Percentiles rank a stretch among this genome's conserved stretches.
These are phyloP conservation scores for Friedmanniomyces simplex DNA, from an alignment of 495 filamentous ascomycete species.

Conservation along the genomic window DNA sequence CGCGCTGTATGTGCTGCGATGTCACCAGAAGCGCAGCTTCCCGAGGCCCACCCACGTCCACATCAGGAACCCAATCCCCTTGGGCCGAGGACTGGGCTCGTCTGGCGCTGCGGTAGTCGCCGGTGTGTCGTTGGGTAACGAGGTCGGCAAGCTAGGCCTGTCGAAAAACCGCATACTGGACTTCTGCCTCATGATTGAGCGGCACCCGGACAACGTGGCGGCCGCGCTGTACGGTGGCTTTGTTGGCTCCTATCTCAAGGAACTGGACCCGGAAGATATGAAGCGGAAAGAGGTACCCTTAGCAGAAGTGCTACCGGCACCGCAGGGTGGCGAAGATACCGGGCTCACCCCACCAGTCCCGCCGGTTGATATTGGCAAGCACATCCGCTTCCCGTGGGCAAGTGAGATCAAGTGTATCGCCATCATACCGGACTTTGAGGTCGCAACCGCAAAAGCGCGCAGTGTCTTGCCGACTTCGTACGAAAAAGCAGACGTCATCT, in stretches of 20 bases:
- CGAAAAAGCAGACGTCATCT: slow-evolving; percentile 68
- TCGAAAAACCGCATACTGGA: slow-evolving; percentile 78
- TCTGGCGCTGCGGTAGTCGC: slow-evolving; percentile 92
- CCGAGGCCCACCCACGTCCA: slow-evolving; percentile 80
- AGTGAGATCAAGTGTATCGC: slow-evolving; percentile 88
- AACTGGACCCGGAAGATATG: slow-evolving; percentile 73
- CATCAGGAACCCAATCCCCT: slow-evolving; percentile 84
- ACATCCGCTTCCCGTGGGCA: slow-evolving; percentile 84
- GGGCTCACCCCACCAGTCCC: slow-evolving; percentile 74
- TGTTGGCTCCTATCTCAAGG: slow-evolving; percentile 87
- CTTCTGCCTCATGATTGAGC: slow-evolving; percentile 90
- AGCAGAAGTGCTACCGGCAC: slow-evolving; percentile 79
- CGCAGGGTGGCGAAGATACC: slow-evolving; percentile 79
- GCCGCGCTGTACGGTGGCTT: slow-evolving; percentile 95
- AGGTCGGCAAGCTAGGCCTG: slow-evolving; percentile 69
- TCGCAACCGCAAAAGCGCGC: slow-evolving; percentile 77
- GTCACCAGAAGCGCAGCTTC: slow-evolving; percentile 73
- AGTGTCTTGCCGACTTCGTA: slow-evolving; percentile 70
- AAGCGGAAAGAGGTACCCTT: slow-evolving; percentile 87
- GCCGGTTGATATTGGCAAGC: slow-evolving; percentile 83
- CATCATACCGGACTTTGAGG: slow-evolving; percentile 89
- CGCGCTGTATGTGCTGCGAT: slow-evolving; percentile 84
- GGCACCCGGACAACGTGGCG: slow-evolving; percentile 94
- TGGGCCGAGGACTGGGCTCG: slow-evolving; percentile 81
- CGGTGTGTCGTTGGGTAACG: slow-evolving; percentile 82